phyloP scores from a whole-genome alignment of 257 asterid species.

The Gentiana dahurica region DNA sequence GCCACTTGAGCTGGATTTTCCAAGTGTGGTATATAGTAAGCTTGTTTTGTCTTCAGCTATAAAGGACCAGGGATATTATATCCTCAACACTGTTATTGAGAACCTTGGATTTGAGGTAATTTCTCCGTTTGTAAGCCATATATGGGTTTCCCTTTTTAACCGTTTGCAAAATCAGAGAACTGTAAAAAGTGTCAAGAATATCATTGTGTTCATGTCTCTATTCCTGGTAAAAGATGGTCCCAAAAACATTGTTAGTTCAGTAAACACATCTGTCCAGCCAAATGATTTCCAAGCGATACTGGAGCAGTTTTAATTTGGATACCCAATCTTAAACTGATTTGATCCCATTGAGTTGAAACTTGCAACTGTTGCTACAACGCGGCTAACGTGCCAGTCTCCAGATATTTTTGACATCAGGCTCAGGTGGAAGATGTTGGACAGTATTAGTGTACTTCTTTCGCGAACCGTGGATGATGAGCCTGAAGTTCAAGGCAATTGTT shows the following conservation, averaged over 20 bases:
- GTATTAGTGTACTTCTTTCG: conserved; percentile 77
- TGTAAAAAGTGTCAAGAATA: conserved; percentile 62
- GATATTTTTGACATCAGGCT: conserved; percentile 48
- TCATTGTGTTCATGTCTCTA: conserved; percentile 78
- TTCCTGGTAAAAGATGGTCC: conserved; percentile 71
- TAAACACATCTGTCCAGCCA: conserved; percentile 59
- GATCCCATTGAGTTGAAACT: conserved; percentile 72
- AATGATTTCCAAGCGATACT: conserved; percentile 45
- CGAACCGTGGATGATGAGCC: conserved; percentile 69
- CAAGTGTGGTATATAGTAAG: conserved; percentile 42
- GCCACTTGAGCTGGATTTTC: no score
- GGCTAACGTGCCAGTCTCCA: conserved; percentile 59
- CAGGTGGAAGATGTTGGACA: conserved; percentile 84
- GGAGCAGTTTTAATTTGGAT: conserved; percentile 60
- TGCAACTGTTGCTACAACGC: conserved; percentile 76
- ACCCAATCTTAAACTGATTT: conserved; percentile 62
- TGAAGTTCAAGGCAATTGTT: conserved; percentile 45
- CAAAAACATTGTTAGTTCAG: conserved; percentile 56
- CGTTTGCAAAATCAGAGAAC: conserved; percentile 53
- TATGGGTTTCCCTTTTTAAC: conserved; percentile 71
- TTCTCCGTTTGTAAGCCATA: conserved; percentile 41
- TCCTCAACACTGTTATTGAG: conserved; percentile 90
- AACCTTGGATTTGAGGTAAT: conserved; percentile 69
- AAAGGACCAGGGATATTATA: conserved; percentile 86
- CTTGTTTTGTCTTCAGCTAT: conserved; percentile 57